phyloP scores from a whole-genome alignment of 192 early-diverging fungal species.

The Chytriomyces hyalinus region DNA sequence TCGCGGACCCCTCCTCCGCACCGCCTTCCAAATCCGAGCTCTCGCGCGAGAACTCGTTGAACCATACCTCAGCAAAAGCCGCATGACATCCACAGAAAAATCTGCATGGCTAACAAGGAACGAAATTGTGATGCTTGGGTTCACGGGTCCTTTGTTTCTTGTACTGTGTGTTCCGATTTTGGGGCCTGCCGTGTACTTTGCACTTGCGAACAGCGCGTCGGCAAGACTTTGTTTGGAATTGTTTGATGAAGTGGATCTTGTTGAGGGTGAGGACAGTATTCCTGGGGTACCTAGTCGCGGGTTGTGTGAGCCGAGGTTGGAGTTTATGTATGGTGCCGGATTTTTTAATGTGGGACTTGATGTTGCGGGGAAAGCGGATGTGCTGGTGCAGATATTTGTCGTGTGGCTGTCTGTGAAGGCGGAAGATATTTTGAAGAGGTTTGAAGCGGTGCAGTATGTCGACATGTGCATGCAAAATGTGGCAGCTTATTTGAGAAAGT shows the following conservation, averaged over 20 bases:
- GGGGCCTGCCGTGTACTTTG: conserved; percentile 46
- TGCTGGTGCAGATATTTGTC: neutral
- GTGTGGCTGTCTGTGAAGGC: neutral
- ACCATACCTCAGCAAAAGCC: conserved; percentile 47
- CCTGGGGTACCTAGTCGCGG: neutral
- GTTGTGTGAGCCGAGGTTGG: neutral
- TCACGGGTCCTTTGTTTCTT: conserved; percentile 44
- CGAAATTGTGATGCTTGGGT: conserved; percentile 44
- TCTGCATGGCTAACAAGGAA: conserved; percentile 38
- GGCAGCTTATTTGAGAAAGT: neutral
- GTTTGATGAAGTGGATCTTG: conserved; percentile 39
- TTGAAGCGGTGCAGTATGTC: neutral
- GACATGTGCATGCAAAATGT: neutral
- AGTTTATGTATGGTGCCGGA: neutral
- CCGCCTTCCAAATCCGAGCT: conserved; percentile 35
- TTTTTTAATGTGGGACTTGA: neutral
- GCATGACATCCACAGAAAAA: conserved; percentile 36
- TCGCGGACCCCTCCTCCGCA: conserved; percentile 37
- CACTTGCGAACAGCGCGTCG: conserved; percentile 39
- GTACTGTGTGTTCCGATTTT: conserved; percentile 36
- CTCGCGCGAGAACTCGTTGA: conserved; percentile 49
- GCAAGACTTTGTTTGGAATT: conserved; percentile 43
- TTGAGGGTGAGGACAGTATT: neutral
- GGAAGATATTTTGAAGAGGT: neutral
- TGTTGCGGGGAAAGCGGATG: neutral